These are phyloP conservation scores for Penicillium sclerotigenum DNA, from an alignment of 2,329 filamentous ascomycete species.

Conservation along the genomic window DNA sequence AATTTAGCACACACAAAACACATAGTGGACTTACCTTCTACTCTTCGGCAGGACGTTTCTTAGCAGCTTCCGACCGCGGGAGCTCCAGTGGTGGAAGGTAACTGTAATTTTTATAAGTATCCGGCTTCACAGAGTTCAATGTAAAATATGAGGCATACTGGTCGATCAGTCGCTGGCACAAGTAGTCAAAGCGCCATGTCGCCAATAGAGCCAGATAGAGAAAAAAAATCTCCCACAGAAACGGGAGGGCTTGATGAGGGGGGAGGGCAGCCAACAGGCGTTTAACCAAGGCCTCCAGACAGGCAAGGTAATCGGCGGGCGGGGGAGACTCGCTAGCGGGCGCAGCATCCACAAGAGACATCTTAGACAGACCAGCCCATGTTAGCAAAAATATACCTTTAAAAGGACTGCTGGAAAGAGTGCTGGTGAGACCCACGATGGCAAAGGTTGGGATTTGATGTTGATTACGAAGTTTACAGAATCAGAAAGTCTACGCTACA, in stretches of 20 bases:
- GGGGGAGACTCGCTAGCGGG: too few relatives aligned
- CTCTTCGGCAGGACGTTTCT: too few relatives aligned
- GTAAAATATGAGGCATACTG: background rate
- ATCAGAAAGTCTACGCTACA: background rate
- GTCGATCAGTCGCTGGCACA: background rate
- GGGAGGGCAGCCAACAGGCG: too few relatives aligned
- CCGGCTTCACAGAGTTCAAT: background rate
- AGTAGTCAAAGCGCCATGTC: background rate
- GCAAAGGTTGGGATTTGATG: background rate
- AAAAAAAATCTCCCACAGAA: too few relatives aligned
- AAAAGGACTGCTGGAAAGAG: background rate
- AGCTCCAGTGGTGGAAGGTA: background rate
- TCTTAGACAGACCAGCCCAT: too few relatives aligned
- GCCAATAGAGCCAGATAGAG: too few relatives aligned
- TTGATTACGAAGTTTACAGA: background rate
- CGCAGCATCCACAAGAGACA: too few relatives aligned
- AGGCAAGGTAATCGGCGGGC: too few relatives aligned
- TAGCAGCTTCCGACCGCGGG: too few relatives aligned
- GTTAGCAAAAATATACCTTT: background rate
- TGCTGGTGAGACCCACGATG: background rate
- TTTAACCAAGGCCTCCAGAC: too few relatives aligned
- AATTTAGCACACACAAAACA: background rate
- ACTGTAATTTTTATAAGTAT: background rate
- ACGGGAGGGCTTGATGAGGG: too few relatives aligned
- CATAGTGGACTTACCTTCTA: background rate